These are phyloP conservation scores for Pythium rhizo-oryzae DNA, from an alignment of 352 stramenopile species.

Conservation along the genomic window DNA sequence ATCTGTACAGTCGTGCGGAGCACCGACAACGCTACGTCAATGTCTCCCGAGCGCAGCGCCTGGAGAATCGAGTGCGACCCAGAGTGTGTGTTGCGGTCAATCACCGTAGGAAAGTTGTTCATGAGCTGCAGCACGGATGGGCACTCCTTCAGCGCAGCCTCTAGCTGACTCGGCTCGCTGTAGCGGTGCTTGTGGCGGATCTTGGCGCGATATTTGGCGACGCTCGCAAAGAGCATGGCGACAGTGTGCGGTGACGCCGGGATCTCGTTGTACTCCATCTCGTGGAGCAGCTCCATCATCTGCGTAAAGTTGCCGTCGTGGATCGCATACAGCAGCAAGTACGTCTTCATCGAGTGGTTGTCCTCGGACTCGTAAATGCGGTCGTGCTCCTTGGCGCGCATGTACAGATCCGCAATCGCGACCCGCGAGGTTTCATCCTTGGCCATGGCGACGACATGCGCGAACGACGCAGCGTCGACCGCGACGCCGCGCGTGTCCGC, in stretches of 20 bases:
- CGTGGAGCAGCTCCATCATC: constrained; percentile 74
- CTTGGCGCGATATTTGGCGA: constrained; percentile 50
- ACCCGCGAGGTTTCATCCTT: constrained; percentile 46
- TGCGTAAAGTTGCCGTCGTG: constrained; percentile 75
- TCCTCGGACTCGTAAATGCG: constrained; percentile 53
- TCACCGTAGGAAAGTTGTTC: constrained; percentile 54
- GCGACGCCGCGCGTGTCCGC: constrained; percentile 41
- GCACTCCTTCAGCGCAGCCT: constrained; percentile 41
- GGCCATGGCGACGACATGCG: constrained; percentile 56
- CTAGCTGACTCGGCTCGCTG: not conserved
- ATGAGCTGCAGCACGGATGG: constrained; percentile 63
- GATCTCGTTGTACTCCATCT: constrained; percentile 76
- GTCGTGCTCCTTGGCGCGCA: constrained; percentile 52
- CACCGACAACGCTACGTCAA: constrained; percentile 45
- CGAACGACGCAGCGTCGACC: constrained; percentile 67
- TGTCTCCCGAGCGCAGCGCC: constrained; percentile 50
- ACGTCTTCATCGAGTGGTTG: constrained; percentile 59
- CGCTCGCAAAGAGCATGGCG: constrained; percentile 52
- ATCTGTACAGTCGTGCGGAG: constrained; percentile 39
- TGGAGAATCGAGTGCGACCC: constrained; percentile 51
- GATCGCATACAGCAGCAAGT: constrained; percentile 62
- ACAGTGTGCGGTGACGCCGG: constrained; percentile 43
- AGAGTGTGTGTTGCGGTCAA: constrained; percentile 54
- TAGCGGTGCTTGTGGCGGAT: constrained; percentile 12
- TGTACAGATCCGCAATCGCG: constrained; percentile 60